phyloP scores from a whole-genome alignment of 2,329 filamentous ascomycete species.

The Sordariomycetes sp. region DNA sequence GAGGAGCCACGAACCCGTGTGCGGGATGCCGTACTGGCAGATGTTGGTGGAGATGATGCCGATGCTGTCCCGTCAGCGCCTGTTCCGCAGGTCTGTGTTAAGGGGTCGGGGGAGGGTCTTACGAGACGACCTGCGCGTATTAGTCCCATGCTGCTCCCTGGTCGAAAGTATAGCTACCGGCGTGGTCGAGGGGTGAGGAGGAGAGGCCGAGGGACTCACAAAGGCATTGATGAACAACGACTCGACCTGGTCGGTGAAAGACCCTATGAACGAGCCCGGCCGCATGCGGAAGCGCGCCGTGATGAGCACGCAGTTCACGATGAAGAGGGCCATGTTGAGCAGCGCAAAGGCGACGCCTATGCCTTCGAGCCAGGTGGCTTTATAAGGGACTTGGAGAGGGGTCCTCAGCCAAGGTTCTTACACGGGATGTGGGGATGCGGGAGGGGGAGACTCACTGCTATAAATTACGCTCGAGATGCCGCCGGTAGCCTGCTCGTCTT shows the following conservation, averaged over 20 bases:
- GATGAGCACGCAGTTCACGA: conserved; percentile 53
- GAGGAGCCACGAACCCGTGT: conserved; percentile 48
- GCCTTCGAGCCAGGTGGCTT: conserved; percentile 37
- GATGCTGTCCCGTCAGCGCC: conserved; percentile 33
- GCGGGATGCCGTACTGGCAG: conserved; percentile 62
- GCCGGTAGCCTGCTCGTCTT: conserved; percentile 35
- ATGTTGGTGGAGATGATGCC: conserved; percentile 71
- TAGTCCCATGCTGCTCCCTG: background rate
- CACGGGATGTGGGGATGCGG: background rate
- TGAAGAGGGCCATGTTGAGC: conserved; percentile 52
- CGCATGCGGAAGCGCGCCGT: conserved; percentile 49
- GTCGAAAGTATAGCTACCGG: conserved; percentile 19
- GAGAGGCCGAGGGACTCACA: conserved; percentile 24
- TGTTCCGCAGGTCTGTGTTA: background rate
- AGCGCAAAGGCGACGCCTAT: conserved; percentile 53
- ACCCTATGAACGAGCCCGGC: conserved; percentile 24
- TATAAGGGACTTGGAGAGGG: background rate
- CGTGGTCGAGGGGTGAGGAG: background rate
- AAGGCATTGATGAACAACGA: conserved; percentile 64
- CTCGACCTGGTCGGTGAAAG: conserved; percentile 68
- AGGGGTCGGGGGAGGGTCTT: conserved; percentile 27
- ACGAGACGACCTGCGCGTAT: background rate
- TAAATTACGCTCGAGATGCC: conserved; percentile 45
- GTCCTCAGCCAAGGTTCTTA: background rate
- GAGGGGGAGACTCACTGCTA: conserved; percentile 30